Conservation (phyloP, 441 rosid genomes). For the Populus trichocarpa region DNA sequence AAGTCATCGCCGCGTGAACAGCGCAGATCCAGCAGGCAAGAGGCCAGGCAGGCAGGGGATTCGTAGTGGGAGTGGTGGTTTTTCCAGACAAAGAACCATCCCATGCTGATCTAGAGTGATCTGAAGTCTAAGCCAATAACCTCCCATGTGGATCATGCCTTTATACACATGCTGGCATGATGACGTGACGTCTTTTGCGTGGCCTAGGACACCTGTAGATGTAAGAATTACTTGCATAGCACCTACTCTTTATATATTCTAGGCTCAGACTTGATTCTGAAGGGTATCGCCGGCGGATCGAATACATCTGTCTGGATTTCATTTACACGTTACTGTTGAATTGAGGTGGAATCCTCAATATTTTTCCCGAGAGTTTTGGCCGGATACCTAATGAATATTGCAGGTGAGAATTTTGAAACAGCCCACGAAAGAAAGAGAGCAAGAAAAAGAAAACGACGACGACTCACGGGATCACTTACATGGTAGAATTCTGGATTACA, state of each 20-base stretch:
- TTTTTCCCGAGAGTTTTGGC: not conserved
- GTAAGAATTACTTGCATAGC: not conserved
- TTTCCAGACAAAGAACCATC: not conserved
- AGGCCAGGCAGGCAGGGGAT: conserved; percentile 3
- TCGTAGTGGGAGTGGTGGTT: not conserved
- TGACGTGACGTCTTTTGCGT: conserved; percentile 13
- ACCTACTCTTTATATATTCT: not conserved
- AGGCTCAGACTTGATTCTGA: not conserved
- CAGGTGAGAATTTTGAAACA: no score
- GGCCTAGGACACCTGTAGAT: conserved; percentile 15
- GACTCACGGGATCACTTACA: not conserved
- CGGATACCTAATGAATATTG: not conserved
- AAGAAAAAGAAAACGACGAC: not conserved
- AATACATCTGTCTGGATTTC: not conserved
- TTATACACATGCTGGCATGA: conserved; percentile 34
- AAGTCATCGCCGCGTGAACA: conserved; percentile 25
- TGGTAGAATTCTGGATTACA: no score
- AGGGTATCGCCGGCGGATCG: not conserved
- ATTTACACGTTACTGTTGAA: not conserved
- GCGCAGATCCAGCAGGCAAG: conserved; percentile 25
- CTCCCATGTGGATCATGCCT: conserved; percentile 32
- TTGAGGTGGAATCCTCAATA: not conserved
- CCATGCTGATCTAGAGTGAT: conserved; percentile 1
- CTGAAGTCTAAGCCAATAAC: not conserved
- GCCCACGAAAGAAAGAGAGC: no score